phyloP scores from a whole-genome alignment of 2,329 filamentous ascomycete genomes.

The Cadophora luteo-olivacea region DNA sequence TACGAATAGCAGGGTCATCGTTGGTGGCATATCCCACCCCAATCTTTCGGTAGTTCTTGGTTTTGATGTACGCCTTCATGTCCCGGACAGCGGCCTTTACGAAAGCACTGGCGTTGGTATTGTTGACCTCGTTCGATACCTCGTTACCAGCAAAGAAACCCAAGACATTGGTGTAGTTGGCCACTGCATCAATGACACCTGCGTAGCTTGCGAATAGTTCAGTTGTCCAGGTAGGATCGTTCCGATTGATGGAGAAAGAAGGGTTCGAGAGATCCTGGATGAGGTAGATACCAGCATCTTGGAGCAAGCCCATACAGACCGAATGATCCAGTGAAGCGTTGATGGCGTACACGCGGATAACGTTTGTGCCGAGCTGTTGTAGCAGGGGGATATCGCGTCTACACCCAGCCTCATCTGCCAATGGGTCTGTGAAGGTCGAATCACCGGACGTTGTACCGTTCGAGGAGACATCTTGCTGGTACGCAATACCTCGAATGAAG shows the following conservation, averaged over 20 bases:
- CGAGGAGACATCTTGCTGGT: slow-evolving; percentile 79
- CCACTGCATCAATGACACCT: slow-evolving; percentile 79
- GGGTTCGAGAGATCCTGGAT: slow-evolving; percentile 90
- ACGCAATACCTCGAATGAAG: slow-evolving; percentile 93
- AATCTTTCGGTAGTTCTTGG: slow-evolving; percentile 76
- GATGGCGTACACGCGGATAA: slow-evolving; percentile 93
- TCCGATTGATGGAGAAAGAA: slow-evolving; percentile 81
- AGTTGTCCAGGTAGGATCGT: slow-evolving; percentile 79
- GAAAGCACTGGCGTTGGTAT: slow-evolving; percentile 88
- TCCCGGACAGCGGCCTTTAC: slow-evolving; percentile 98
- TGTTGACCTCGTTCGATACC: slow-evolving; percentile 87
- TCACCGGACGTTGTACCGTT: slow-evolving; percentile 57
- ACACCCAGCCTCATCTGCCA: slow-evolving; percentile 75
- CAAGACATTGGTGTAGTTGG: slow-evolving; percentile 86
- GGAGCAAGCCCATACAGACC: slow-evolving; percentile 83
- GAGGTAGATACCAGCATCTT: slow-evolving; percentile 91
- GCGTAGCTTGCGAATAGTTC: slow-evolving; percentile 83
- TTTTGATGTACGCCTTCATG: slow-evolving; percentile 91
- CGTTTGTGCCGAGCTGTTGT: slow-evolving; percentile 81
- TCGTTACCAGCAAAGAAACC: slow-evolving; percentile 99
- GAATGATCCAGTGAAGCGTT: slow-evolving; percentile 80
- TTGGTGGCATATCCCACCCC: slow-evolving; percentile 97
- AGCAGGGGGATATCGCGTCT: slow-evolving; percentile 86
- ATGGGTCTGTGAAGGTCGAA: slow-evolving; percentile 78
- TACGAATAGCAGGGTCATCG: slow-evolving; percentile 85